A percentile compares a stretch with the other conserved stretches of the same genome.
These are phyloP conservation scores for Epichloe coenophiala DNA, from an alignment of 2,329 filamentous ascomycete species.

Conservation along the genomic window DNA sequence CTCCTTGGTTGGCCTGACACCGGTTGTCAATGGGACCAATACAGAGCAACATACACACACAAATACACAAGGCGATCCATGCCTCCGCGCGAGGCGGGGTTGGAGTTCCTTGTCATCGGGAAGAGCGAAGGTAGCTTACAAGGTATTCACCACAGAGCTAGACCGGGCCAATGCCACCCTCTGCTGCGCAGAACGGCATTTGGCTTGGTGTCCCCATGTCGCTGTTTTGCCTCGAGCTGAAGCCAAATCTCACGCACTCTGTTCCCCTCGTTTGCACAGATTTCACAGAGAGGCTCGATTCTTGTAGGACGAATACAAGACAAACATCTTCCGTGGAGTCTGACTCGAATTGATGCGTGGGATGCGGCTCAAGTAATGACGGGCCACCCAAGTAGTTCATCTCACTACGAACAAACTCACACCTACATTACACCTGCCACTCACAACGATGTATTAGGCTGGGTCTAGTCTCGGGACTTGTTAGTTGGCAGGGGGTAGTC, in stretches of 20 bases:
- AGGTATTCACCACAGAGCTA: slow-evolving; percentile 17
- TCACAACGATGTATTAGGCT: background rate
- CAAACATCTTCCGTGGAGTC: background rate
- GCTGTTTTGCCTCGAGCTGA: slow-evolving; percentile 3
- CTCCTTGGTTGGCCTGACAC: slow-evolving; percentile 23
- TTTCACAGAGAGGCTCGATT: background rate
- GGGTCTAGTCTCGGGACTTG: background rate
- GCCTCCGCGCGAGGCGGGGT: slow-evolving; percentile 5
- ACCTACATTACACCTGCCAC: background rate
- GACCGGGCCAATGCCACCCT: slow-evolving; percentile 9
- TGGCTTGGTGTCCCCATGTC: slow-evolving; percentile 1
- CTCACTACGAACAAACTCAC: slow-evolving; percentile 9
- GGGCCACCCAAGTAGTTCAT: slow-evolving; percentile 11
- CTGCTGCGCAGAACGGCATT: slow-evolving; percentile 18
- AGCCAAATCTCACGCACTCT: background rate
- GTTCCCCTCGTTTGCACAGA: background rate
- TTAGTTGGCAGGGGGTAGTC: background rate
- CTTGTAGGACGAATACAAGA: background rate
- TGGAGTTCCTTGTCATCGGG: slow-evolving; percentile 6
- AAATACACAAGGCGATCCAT: background rate
- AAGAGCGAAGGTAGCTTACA: slow-evolving; percentile 16
- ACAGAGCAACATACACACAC: slow-evolving; percentile 2
- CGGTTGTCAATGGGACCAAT: slow-evolving; percentile 29
- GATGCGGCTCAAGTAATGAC: background rate
- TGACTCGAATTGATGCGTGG: background rate